Percentiles rank a stretch among this genome's conserved stretches.
Evolutionary conservation across 2,329 filamentous ascomycete genomes (phyloP).

Genomic region (Arthrobotrys sinensis): DNA sequence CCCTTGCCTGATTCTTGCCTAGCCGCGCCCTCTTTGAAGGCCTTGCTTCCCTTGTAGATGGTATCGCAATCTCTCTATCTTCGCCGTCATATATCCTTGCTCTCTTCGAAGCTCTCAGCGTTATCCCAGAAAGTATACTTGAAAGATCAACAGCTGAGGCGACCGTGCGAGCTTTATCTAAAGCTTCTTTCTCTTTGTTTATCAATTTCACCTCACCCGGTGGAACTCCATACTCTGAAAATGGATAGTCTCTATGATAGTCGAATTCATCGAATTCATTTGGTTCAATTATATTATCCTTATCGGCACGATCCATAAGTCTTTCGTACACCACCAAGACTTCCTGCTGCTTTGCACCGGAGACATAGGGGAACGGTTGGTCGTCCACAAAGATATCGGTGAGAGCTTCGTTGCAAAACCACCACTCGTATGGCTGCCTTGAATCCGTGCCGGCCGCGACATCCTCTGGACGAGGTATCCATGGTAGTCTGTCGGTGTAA

Average conservation of each 20-base stretch:
- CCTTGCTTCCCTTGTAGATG: neutral
- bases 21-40: neutral
- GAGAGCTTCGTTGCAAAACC: slow-evolving; percentile 30
- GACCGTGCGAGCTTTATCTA: neutral
- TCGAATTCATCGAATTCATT: neutral
- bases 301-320: slow-evolving; percentile 9
- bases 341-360: slow-evolving; percentile 25
- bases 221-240: slow-evolving; percentile 12
- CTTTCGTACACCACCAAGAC: slow-evolving; percentile 39
- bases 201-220: neutral
- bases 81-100: neutral
- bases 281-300: neutral
- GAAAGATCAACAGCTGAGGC: neutral
- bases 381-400: slow-evolving; percentile 34
- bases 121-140: neutral
- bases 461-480: slow-evolving; percentile 20
- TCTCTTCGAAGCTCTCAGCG: neutral
- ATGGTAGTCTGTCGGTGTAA: slow-evolving; percentile 24
- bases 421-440: slow-evolving; percentile 34
- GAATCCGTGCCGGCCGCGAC: neutral
- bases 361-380: slow-evolving; percentile 12
- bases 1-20: neutral
- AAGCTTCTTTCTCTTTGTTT: neutral
- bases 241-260: neutral
- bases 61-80: neutral